Conservation (phyloP, 441 rosid species). For the Euphorbia celastroides region DNA sequence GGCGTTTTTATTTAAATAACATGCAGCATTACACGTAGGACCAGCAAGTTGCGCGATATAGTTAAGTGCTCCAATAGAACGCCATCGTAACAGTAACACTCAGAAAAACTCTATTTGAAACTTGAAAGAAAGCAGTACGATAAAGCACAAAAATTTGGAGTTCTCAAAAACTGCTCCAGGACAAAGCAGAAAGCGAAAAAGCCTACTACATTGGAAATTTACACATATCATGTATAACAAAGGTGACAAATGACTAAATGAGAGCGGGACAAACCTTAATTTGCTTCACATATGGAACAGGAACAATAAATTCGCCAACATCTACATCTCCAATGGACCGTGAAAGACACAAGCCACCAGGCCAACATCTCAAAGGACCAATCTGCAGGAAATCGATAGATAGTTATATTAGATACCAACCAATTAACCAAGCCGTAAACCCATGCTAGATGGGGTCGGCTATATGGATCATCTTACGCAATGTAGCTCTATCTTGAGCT, state of each 20-base stretch:
- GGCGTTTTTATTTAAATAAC: background rate
- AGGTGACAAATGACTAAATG: constrained; percentile 11
- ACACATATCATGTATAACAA: constrained; percentile 3
- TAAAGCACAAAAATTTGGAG: constrained; percentile 5
- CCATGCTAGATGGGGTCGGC: too few species aligned
- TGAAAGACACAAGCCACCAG: constrained; percentile 98
- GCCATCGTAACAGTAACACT: background rate
- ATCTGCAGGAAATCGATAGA: constrained; percentile 40
- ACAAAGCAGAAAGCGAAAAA: constrained; percentile 1
- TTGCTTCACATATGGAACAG: constrained; percentile 98
- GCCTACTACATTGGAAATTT: background rate
- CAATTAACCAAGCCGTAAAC: too few species aligned
- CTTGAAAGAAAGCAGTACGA: background rate
- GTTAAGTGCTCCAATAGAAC: background rate
- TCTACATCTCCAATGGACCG: constrained; percentile 97
- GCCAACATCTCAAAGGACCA: constrained; percentile 99
- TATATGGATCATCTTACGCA: too few species aligned
- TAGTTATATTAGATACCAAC: too few species aligned
- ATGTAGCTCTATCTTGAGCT: too few species aligned
- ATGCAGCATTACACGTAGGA: background rate
- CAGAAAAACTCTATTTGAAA: too few species aligned
- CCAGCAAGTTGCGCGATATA: background rate
- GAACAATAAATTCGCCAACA: constrained; percentile 95
- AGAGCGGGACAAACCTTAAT: constrained; percentile 62
- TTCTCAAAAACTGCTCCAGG: constrained; percentile 7